Percentiles rank a stretch among this genome's conserved stretches.
These are phyloP conservation scores for Dryas integrifolia DNA, from an alignment of 331 rosid genomes.

Conservation along the genomic window DNA sequence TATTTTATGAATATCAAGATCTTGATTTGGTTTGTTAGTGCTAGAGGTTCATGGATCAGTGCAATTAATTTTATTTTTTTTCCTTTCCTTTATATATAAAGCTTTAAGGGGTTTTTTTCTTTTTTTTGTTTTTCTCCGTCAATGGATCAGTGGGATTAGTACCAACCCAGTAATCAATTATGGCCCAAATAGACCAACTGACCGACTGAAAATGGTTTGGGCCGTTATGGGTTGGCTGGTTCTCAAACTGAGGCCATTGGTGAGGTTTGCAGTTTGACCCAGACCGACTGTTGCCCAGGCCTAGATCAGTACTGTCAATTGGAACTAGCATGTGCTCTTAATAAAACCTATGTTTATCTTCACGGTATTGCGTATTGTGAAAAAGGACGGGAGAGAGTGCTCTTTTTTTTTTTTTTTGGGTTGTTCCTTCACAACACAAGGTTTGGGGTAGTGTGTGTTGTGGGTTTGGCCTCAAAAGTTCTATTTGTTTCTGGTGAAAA, in stretches of 20 bases:
- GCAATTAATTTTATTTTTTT: background rate
- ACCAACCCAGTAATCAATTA: too few species aligned
- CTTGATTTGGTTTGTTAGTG: background rate
- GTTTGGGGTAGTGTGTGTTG: background rate
- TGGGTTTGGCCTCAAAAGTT: too few species aligned
- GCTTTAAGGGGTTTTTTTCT: background rate
- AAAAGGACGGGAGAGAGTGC: background rate
- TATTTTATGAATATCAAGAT: background rate
- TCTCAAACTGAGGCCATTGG: too few species aligned
- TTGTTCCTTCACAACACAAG: background rate
- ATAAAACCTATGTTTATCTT: background rate
- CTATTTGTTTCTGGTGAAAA: background rate
- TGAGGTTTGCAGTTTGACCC: too few species aligned
- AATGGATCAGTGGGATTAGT: too few species aligned
- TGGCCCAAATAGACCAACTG: too few species aligned
- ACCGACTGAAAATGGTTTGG: too few species aligned
- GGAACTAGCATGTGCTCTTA: background rate
- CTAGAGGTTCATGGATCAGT: background rate
- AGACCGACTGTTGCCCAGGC: too few species aligned
- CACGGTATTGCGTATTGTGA: background rate
- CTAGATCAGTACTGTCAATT: too few species aligned
- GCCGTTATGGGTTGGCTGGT: too few species aligned
- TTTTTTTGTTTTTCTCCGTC: background rate
- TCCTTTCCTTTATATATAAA: background rate
- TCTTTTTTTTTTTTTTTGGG: background rate